Conservation (phyloP, 192 early-diverging fungal species). For the Spizellomyces punctatus region DNA sequence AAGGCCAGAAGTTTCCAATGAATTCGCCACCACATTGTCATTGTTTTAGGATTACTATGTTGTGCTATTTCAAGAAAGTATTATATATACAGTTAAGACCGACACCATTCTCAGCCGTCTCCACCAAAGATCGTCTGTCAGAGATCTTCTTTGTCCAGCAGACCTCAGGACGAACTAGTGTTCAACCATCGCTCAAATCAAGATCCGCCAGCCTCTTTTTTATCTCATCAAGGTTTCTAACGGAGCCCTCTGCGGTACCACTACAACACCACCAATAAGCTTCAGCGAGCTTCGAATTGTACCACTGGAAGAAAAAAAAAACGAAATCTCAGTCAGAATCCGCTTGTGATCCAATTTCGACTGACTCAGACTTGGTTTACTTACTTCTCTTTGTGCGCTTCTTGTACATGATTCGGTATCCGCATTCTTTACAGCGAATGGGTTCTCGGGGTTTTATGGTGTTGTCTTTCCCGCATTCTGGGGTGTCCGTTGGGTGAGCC, state of each 20-base stretch:
- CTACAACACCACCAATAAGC: not conserved
- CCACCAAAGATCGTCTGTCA: too few relatives aligned
- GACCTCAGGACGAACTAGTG: too few relatives aligned
- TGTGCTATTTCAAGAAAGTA: too few relatives aligned
- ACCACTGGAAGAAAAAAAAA: slow-evolving; percentile 68
- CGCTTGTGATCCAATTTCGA: not conserved
- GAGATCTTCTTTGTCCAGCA: too few relatives aligned
- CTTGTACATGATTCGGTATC: slow-evolving; percentile 97
- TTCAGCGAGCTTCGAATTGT: slow-evolving; percentile 93
- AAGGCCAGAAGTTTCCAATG: too few relatives aligned
- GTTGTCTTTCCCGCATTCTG: slow-evolving; percentile 86
- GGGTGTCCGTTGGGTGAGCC: not conserved
- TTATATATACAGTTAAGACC: too few relatives aligned
- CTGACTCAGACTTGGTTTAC: not conserved
- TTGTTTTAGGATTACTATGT: too few relatives aligned
- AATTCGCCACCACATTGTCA: too few relatives aligned
- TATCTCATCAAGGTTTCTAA: too few relatives aligned
- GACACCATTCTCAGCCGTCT: too few relatives aligned
- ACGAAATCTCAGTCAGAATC: not conserved
- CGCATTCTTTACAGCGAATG: slow-evolving; percentile 95
- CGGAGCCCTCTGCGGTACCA: not conserved
- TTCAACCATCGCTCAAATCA: too few relatives aligned
- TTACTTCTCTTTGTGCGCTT: slow-evolving; percentile 91
- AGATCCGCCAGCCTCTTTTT: too few relatives aligned
- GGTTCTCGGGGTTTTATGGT: slow-evolving; percentile 92